Base-by-base conservation (phyloP, 2,329 filamentous ascomycete genomes). In the Lachnellula subtilissima region DNA sequence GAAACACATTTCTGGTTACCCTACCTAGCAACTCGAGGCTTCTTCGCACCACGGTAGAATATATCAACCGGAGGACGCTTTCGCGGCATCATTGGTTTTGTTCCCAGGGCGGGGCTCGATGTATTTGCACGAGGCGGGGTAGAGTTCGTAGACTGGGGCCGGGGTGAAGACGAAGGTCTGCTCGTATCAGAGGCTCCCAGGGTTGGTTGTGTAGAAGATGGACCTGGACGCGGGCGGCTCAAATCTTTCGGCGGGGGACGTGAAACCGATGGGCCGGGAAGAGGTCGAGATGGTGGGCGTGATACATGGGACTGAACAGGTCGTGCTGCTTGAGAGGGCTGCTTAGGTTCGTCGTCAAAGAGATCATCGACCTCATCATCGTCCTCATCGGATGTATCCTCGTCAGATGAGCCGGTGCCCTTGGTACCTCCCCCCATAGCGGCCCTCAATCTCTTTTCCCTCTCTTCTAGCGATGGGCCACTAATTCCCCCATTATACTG, bases 381-480 rank as follows among this genome's bases (percentile, higher is more conserved):
- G 23, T 60, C 61, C 6, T 67, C 64, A 14, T 65, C 63, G 8
- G 62, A 66, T 3, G 58, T 62, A 32, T 32, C 28, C 7, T 60
- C 65, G 25, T 65, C 55, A n/a, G 61, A 46, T 19, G 61, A 65
- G 14, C 54, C 5, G 50, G 46, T 25, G 37, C 43, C 8, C 36
- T 22, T 4, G 55, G 42, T 43, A 37, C 19, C 14, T 56, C 19
- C 48, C 50, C 48, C 58, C 48, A 46, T 45, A 17, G 48, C 36
- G 45, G 64, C 65, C n/a, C 56, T 51, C 28, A 68, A 55, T 37
- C 61, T 61, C n/a, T 55, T 58, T 47, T 77, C 76, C 22, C 72
- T 67, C 23, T 74, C 72, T 50, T 73, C 68, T 9, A 72, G 48
- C 8, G 61, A 54, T 60, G 59, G 53, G 45, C 62, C 60, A 46